A percentile compares a stretch with the other conserved stretches of the same genome.
Evolutionary conservation across 345 rosid species (phyloP).

Genomic region (Populus tremula): DNA sequence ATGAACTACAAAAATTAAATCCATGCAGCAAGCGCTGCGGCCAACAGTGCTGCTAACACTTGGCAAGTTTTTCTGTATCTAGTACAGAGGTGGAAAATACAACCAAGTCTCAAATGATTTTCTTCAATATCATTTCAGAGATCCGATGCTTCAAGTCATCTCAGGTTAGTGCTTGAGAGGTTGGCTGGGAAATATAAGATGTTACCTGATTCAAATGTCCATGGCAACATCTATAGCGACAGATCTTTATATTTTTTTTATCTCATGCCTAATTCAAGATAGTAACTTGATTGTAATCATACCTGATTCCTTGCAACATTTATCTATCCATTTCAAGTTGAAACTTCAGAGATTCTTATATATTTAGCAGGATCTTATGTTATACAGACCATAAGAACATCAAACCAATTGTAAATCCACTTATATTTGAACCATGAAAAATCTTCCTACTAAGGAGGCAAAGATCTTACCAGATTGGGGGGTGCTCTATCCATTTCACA

Average conservation of each 20-base stretch:
- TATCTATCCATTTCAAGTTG: neutral
- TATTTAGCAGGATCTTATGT: slow-evolving; percentile 1
- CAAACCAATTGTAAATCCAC: slow-evolving; percentile 5
- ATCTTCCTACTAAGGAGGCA: neutral
- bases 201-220: too few relatives aligned
- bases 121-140: neutral
- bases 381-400: slow-evolving; percentile 8
- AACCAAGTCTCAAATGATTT: neutral
- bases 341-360: neutral
- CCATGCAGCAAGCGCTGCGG: too few relatives aligned
- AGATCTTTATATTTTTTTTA: neutral
- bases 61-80: neutral
- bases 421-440: neutral
- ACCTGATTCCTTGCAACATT: neutral
- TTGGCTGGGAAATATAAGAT: too few relatives aligned
- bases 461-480: slow-evolving; percentile 23
- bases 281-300: neutral
- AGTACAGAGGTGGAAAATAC: neutral
- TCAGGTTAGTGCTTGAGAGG: neutral
- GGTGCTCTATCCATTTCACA: slow-evolving; percentile 12
- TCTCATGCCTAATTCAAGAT: neutral
- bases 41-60: too few relatives aligned
- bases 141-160: neutral
- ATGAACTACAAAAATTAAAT: too few relatives aligned
- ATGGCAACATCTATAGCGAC: too few relatives aligned